Base-by-base conservation (phyloP, 495 filamentous ascomycete species). In the Xylaria palmicola region DNA sequence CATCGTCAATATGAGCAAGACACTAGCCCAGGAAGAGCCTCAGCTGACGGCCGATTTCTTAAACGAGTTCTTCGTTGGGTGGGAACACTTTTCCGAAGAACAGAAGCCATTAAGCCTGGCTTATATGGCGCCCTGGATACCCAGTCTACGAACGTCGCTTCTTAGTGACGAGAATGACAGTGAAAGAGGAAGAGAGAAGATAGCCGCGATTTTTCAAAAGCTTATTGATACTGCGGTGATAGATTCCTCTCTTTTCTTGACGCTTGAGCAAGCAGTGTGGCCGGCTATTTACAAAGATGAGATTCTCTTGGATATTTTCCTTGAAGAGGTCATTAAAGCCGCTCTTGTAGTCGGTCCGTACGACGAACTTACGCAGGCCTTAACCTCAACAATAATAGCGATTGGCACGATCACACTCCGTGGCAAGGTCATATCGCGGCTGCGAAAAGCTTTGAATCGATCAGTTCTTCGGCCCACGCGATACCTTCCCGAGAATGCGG, bases 91-190 rank as follows among this genome's bases (percentile, higher is more conserved):
- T 63, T 77, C 81, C 24, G 79, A 83, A 10, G 79, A 83, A 51
- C 85, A 88, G 68, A 80, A 85, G 61, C 83, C 86, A 4, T 65
- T 88, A 48, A 86, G 83, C 60, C 74, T 88, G 7, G 78, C 82
- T 6, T 88, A 88, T 65, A 86, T 88, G 83, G 83, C 83, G 20
- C 86, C 86, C 4, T 88, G 86, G 86, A 73, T 88, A 51, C 74
- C 77, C 3, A 79, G 83, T 27, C 67, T 88, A 36, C 77, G 83
- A 52, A 82, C 79, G 9, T 79, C 80, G 44, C 73, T 88, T 6
- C 68, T 88, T 40, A 70, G 80, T 26, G 74, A 76, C 40, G 86
- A 88, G 48, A 29, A 69, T 15, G 86, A 88, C 55, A 77, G 79
- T 51, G 86, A 88, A 63, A 84, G 83, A 65, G 83, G 79, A 12